A percentile compares a stretch with the other conserved stretches of the same genome.
Evolutionary conservation across 208 protist genomes (phyloP).

Genomic region (Trypanosoma theileri): DNA sequence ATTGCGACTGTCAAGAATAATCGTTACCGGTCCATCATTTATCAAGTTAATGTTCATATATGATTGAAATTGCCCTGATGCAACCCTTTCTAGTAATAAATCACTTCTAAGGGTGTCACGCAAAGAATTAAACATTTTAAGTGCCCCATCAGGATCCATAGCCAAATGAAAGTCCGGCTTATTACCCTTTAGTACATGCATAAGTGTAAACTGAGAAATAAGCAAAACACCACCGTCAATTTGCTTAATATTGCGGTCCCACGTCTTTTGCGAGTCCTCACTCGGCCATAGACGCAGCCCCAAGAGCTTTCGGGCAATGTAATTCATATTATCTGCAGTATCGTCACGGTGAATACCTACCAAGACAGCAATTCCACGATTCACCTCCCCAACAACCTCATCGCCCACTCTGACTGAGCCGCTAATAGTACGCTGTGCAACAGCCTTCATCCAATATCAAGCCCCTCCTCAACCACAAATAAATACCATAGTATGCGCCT

Average conservation of each 20-base stretch:
- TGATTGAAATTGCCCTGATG: conserved; percentile 84
- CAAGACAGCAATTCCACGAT: conserved; percentile 73
- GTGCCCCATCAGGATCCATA: conserved; percentile 70
- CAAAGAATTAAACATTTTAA: conserved; percentile 75
- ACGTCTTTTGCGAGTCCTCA: conserved; percentile 65
- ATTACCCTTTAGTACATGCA: conserved; percentile 87
- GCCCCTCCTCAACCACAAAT: too few species aligned
- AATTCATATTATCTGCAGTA: conserved; percentile 72
- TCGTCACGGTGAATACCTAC: conserved; percentile 82
- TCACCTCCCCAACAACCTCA: conserved; percentile 71
- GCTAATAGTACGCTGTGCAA: conserved; percentile 80
- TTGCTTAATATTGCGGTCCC: conserved; percentile 77
- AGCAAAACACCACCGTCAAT: conserved; percentile 84
- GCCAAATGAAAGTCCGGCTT: conserved; percentile 92
- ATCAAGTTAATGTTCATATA: conserved; percentile 84
- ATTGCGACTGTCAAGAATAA: conserved; percentile 77
- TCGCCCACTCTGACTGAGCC: conserved; percentile 71
- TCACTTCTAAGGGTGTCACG: conserved; percentile 55
- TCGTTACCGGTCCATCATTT: conserved; percentile 91
- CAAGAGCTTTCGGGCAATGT: conserved; percentile 82
- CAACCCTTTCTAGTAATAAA: conserved; percentile 58
- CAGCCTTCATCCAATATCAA: conserved; percentile 80
- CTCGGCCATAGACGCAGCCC: conserved; percentile 65
- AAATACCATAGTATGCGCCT: too few species aligned
- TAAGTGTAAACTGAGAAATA: conserved; percentile 92